These are phyloP conservation scores for Suhomyces guaymorum DNA, from an alignment of 1,139 yeast genomes.

Conservation along the genomic window DNA sequence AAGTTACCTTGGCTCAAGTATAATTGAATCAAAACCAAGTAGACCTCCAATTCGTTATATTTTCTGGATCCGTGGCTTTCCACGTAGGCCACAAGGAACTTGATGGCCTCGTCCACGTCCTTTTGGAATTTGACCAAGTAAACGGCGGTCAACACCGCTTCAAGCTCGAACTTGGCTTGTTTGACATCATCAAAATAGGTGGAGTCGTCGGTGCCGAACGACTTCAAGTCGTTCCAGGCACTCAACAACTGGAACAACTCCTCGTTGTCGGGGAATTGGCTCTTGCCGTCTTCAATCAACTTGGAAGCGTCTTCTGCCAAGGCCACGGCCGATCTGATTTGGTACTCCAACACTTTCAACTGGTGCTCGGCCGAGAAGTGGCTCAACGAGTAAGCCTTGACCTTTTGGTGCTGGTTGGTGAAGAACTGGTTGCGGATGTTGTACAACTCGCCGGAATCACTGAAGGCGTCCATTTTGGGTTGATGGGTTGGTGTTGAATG, in stretches of 20 bases:
- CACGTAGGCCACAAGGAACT: conserved; percentile 25
- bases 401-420: conserved; percentile 47
- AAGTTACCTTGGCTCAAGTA: conserved; percentile 43
- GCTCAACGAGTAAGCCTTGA: conserved; percentile 31
- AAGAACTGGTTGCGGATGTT: conserved; percentile 49
- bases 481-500: conserved; percentile 6
- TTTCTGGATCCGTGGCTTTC: conserved; percentile 16
- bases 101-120: conserved; percentile 43
- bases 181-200: conserved; percentile 39
- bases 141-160: conserved; percentile 45
- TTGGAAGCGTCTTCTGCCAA: conserved; percentile 44
- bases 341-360: conserved; percentile 43
- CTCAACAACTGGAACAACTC: conserved; percentile 40
- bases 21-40: conserved; percentile 45
- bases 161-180: conserved; percentile 32
- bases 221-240: conserved; percentile 45
- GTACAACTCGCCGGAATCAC: conserved; percentile 46
- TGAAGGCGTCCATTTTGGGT: conserved; percentile 39
- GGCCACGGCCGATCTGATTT: conserved; percentile 46
- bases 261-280: conserved; percentile 40
- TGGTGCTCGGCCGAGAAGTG: conserved; percentile 41
- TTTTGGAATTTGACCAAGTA: conserved; percentile 43
- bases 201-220: conserved; percentile 38
- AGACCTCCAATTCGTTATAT: conserved; percentile 44
- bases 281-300: conserved; percentile 40